Base-by-base conservation (phyloP, 2,329 filamentous ascomycete genomes). In the Colletotrichum tabaci region DNA sequence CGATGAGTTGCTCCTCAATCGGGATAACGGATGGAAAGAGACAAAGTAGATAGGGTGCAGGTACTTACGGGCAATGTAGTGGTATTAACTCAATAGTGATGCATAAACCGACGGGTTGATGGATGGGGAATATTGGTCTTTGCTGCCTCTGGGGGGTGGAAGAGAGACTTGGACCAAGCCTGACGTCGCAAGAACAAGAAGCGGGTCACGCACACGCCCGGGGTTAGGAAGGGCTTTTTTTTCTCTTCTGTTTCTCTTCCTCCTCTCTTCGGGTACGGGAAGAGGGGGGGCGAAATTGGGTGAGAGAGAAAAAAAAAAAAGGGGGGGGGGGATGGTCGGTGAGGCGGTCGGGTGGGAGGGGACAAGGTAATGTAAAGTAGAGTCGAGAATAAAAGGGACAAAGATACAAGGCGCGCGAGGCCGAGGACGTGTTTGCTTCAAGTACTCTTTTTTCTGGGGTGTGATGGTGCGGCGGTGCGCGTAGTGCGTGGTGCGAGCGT, bases 21-120 rank as follows among this genome's bases (percentile, higher is more conserved):
- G 57, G 60, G 66, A 62, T 71, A 58, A 55, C 23, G 65, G 52
- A 53, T 58, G 67, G 74, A 67, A 66, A 67, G 67, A 73, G 62
- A 73, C 76, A 72, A 71, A 67, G 60, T 57, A 70, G 58, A 74
- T 61, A 68, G 66, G 57, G 50, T 64, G 42, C 65, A 74, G 74
- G 73, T 78, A 83, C 81, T 83, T 78, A 83, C 81, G 76, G 77
- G 77, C 76, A 74, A 79, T 73, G 77, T 77, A 76, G 64, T 71
- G 44, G 75, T 74, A 76, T 75, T 71, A 75, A 75, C 71, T 78
- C 75, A 77, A 62, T 53, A 63, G 50, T 62, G 70, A 72, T 72
- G 70, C 70, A 71, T 67, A 73, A 71, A 71, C 66, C 55, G 64
- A 73, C 53, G 60, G 62, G 66, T 72, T 71, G 65, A 75, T 74